Percentiles rank a stretch among this genome's conserved stretches.
phyloP scores from a whole-genome alignment of 2,329 filamentous ascomycete species.

The Whalleya microplaca region DNA sequence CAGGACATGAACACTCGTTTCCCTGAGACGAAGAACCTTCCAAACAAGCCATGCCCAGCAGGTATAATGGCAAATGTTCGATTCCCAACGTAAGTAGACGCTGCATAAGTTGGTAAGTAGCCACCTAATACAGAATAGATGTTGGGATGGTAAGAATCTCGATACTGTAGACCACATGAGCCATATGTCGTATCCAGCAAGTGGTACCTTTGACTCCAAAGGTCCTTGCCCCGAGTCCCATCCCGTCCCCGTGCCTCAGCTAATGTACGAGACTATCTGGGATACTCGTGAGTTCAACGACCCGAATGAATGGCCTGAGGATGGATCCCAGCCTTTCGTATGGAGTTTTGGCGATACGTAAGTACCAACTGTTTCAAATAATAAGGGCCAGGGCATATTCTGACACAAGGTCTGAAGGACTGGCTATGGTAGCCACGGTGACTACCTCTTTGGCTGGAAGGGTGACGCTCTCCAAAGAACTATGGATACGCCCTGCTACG shows the following conservation, averaged over 20 bases:
- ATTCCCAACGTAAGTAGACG: slow-evolving; percentile 50
- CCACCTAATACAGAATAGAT: slow-evolving; percentile 40
- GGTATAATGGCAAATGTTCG: slow-evolving; percentile 49
- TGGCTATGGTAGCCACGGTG: slow-evolving; percentile 41
- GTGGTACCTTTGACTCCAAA: slow-evolving; percentile 39
- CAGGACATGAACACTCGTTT: slow-evolving; percentile 42
- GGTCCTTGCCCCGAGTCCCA: slow-evolving; percentile 43
- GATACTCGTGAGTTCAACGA: slow-evolving; percentile 43
- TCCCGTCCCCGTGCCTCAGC: slow-evolving; percentile 44
- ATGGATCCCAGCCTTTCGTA: slow-evolving; percentile 42
- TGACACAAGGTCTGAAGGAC: slow-evolving; percentile 26
- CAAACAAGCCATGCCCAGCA: slow-evolving; percentile 42
- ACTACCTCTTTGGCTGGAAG: slow-evolving; percentile 48
- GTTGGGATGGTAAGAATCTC: slow-evolving; percentile 51
- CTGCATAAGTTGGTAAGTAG: slow-evolving; percentile 33
- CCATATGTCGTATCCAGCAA: slow-evolving; percentile 47
- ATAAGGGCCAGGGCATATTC: neutral
- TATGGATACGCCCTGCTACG: slow-evolving; percentile 40
- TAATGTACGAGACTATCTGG: slow-evolving; percentile 45
- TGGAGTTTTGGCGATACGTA: slow-evolving; percentile 37
- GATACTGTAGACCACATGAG: slow-evolving; percentile 47
- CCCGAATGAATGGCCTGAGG: slow-evolving; percentile 41
- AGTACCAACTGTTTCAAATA: neutral
- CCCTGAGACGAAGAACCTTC: slow-evolving; percentile 44
- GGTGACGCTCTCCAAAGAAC: slow-evolving; percentile 39